Evolutionary conservation across 345 rosid species (phyloP).

Genomic region (Euphorbia tirucalli): DNA sequence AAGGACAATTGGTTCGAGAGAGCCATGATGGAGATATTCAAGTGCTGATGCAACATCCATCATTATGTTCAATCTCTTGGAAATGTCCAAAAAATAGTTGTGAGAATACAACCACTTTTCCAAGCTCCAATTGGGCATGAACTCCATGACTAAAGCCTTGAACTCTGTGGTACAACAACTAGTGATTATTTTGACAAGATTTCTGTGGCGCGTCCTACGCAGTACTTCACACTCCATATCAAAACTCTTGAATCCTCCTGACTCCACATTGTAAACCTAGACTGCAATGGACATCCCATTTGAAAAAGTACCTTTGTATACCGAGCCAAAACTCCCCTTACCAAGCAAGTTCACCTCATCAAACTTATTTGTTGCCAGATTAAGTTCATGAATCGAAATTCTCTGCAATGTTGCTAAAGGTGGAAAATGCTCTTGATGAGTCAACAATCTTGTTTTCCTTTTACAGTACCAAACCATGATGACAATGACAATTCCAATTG

Average conservation of each 20-base stretch:
- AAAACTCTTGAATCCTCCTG: slow-evolving; percentile 5
- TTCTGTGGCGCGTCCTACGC: no score
- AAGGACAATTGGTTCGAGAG: background rate
- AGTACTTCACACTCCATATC: slow-evolving; percentile 3
- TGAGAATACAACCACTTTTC: slow-evolving; percentile 11
- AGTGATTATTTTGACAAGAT: slow-evolving; percentile 12
- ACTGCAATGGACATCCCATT: slow-evolving; percentile 1
- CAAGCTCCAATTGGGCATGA: no score
- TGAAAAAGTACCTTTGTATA: no score
- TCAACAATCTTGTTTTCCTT: background rate
- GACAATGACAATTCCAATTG: background rate
- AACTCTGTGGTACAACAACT: slow-evolving; percentile 6
- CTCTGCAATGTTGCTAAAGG: no score
- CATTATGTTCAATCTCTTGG: slow-evolving; percentile 12
- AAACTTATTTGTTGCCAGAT: no score
- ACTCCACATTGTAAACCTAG: slow-evolving; percentile 7
- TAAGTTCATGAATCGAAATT: no score
- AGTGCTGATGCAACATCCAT: slow-evolving; percentile 11
- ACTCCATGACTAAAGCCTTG: slow-evolving; percentile 8
- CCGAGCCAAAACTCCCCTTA: no score
- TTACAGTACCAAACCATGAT: background rate
- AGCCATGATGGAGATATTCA: slow-evolving; percentile 10
- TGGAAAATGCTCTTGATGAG: background rate
- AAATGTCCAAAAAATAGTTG: slow-evolving; percentile 5
- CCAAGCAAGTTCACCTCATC: no score